Percentiles rank a stretch among this genome's conserved stretches.
These are phyloP conservation scores for Neospermospora avenae DNA, from an alignment of 2,329 filamentous ascomycete species.

Conservation along the genomic window DNA sequence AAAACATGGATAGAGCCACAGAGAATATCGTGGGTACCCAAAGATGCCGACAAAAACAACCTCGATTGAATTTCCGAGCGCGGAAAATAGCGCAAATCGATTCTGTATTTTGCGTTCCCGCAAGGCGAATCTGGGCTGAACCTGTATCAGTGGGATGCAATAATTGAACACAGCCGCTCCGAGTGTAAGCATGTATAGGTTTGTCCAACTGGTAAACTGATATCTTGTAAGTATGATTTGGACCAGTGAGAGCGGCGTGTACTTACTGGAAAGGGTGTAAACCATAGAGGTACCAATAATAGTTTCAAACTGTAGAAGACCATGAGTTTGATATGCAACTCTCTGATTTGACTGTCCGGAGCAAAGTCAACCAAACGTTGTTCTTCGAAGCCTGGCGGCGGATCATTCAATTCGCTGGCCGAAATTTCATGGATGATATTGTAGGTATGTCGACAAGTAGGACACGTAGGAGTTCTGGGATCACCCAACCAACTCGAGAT, in stretches of 20 bases:
- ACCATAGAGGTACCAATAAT: background rate
- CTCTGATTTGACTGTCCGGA: background rate
- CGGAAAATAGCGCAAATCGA: background rate
- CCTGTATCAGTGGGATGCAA: background rate
- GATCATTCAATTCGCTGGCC: background rate
- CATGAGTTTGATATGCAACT: background rate
- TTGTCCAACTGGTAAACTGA: constrained; percentile 4
- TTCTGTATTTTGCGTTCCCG: background rate
- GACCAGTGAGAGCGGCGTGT: background rate
- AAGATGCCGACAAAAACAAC: background rate
- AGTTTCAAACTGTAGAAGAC: background rate
- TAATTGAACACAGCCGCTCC: background rate
- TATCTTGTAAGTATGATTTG: background rate
- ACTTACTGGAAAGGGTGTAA: background rate
- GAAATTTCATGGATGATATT: background rate
- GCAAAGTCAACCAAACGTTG: background rate
- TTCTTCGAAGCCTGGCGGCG: background rate
- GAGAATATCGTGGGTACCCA: background rate
- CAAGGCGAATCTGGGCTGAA: background rate
- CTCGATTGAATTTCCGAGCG: background rate
- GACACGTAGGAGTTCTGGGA: background rate
- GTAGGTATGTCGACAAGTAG: constrained; percentile 1
- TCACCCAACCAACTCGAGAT: constrained; percentile 1
- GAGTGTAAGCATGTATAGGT: background rate
- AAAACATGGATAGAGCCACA: background rate